These are phyloP conservation scores for Penicillium polonicum DNA, from an alignment of 2,329 filamentous ascomycete genomes.

Conservation along the genomic window DNA sequence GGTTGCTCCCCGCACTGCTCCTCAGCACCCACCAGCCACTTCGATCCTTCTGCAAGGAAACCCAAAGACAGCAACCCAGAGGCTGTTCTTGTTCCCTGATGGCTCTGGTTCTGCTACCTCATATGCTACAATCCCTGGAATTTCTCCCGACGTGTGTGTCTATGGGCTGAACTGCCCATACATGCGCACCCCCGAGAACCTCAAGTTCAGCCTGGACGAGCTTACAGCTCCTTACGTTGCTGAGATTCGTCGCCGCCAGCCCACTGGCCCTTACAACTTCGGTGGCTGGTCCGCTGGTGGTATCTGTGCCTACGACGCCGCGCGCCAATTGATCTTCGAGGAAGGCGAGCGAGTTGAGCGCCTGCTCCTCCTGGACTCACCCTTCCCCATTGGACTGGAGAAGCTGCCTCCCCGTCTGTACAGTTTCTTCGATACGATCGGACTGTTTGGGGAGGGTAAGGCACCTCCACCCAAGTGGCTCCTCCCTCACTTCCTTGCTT, in stretches of 20 bases:
- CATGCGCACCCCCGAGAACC: slow-evolving; percentile 43
- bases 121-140: slow-evolving; percentile 44
- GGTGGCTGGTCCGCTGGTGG: slow-evolving; percentile 77
- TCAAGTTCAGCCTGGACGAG: slow-evolving; percentile 36
- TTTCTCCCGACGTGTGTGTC: slow-evolving; percentile 43
- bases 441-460: slow-evolving; percentile 49
- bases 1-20: slow-evolving; percentile 10
- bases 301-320: slow-evolving; percentile 68
- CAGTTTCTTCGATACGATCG: slow-evolving; percentile 49
- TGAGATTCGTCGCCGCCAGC: slow-evolving; percentile 50
- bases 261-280: slow-evolving; percentile 60
- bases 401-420: slow-evolving; percentile 59
- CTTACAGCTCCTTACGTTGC: slow-evolving; percentile 41
- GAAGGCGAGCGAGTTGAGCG: slow-evolving; percentile 58
- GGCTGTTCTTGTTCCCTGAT: slow-evolving; percentile 46
- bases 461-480: slow-evolving; percentile 50
- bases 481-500: slow-evolving; percentile 53
- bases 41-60: slow-evolving; percentile 46
- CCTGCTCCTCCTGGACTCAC: slow-evolving; percentile 65
- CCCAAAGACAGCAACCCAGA: slow-evolving; percentile 43
- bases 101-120: slow-evolving; percentile 50
- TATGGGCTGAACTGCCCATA: slow-evolving; percentile 48
- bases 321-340: slow-evolving; percentile 57
- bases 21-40: slow-evolving; percentile 40
- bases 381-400: slow-evolving; percentile 66